Evolutionary conservation across 495 filamentous ascomycete species (phyloP).

Genomic region (Annulohypoxylon moriforme): DNA sequence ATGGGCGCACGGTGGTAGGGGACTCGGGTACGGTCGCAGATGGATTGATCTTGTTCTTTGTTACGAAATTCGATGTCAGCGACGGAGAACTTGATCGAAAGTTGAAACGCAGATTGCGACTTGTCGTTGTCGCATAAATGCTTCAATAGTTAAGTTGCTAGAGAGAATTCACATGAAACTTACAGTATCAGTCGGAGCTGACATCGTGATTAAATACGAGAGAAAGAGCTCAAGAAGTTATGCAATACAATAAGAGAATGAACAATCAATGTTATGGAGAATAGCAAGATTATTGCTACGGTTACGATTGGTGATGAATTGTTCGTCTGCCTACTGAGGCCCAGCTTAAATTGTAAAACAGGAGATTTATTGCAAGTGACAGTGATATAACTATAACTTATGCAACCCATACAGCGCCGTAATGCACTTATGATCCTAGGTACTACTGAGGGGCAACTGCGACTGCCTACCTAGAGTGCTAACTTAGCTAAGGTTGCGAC

Average conservation of each 20-base stretch:
- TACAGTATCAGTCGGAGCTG: slow-evolving; percentile 55
- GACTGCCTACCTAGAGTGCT: slow-evolving; percentile 2
- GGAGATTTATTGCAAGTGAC: slow-evolving; percentile 25
- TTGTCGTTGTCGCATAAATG: slow-evolving; percentile 25
- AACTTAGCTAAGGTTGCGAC: slow-evolving; percentile 36
- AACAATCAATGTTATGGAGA: slow-evolving; percentile 10
- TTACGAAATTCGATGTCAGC: slow-evolving; percentile 16
- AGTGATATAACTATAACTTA: slow-evolving; percentile 28
- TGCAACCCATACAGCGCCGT: slow-evolving; percentile 9
- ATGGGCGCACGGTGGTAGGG: slow-evolving; percentile 81
- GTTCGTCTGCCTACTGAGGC: slow-evolving; percentile 15
- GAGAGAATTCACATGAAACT: slow-evolving; percentile 38
- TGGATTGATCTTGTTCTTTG: slow-evolving; percentile 50
- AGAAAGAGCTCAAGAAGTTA: background rate
- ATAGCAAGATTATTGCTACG: slow-evolving; percentile 12
- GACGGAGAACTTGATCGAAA: background rate
- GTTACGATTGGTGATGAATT: background rate
- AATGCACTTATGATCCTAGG: slow-evolving; percentile 16
- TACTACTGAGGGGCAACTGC: slow-evolving; percentile 32
- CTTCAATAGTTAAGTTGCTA: background rate
- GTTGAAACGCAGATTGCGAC: slow-evolving; percentile 11
- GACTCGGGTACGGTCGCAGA: slow-evolving; percentile 70
- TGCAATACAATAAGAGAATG: background rate
- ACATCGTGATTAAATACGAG: slow-evolving; percentile 47
- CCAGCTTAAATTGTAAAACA: slow-evolving; percentile 24